These are phyloP conservation scores for Fusarium albidum DNA, from an alignment of 2,329 filamentous ascomycete species.

Conservation along the genomic window DNA sequence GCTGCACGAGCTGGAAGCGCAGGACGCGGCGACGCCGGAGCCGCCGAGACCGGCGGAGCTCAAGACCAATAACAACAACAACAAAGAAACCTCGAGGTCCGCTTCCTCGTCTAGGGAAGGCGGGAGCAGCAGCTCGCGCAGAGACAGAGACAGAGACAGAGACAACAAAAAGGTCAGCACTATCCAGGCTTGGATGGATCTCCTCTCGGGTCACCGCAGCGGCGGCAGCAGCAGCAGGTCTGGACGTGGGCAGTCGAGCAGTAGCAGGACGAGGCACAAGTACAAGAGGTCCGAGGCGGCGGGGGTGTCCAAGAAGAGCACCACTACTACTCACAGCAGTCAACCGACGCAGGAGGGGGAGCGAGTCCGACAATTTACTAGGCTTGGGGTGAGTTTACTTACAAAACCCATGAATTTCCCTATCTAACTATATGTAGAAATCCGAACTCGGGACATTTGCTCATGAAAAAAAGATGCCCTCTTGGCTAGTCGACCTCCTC, in stretches of 20 bases:
- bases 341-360: slow-evolving; percentile 6
- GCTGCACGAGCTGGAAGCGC: slow-evolving; percentile 38
- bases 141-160: slow-evolving; percentile 21
- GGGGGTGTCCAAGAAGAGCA: slow-evolving; percentile 16
- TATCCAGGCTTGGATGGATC: slow-evolving; percentile 36
- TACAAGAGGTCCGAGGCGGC: slow-evolving; percentile 30
- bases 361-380: slow-evolving; percentile 17
- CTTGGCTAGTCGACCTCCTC: slow-evolving; percentile 70
- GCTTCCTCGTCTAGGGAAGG: slow-evolving; percentile 14
- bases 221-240: slow-evolving; percentile 4
- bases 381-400: slow-evolving; percentile 29
- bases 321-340: too few species aligned
- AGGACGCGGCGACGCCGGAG: slow-evolving; percentile 23
- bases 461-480: slow-evolving; percentile 78
- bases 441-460: slow-evolving; percentile 76
- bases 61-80: too few species aligned
- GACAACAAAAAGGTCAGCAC: slow-evolving; percentile 25
- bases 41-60: slow-evolving; percentile 21
- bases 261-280: slow-evolving; percentile 35
- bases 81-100: slow-evolving; percentile 2
- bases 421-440: slow-evolving; percentile 48
- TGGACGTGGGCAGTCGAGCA: slow-evolving; percentile 17
- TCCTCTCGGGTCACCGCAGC: slow-evolving; percentile 21
- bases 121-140: slow-evolving; percentile 19
- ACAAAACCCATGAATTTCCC: too few species aligned